Base-by-base conservation (phyloP, 2,329 filamentous ascomycete genomes). In the Fusarium brevicatenulatum region DNA sequence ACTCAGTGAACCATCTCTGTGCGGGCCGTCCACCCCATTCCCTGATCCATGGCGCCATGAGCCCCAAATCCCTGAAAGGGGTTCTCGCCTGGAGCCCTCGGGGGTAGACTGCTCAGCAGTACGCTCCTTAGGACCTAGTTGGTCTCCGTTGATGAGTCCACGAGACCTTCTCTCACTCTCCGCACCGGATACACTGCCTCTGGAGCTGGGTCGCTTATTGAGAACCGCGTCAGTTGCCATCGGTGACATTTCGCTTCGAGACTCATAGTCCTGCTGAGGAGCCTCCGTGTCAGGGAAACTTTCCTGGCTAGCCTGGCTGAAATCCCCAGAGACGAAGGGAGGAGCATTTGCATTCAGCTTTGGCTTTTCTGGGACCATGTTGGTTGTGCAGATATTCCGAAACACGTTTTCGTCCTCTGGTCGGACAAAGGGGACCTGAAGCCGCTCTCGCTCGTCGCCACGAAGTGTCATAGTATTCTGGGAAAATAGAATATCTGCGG, bases 401-500 rank as follows among this genome's bases (percentile, higher is more conserved):
- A 97, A 98, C 2, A 90, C 83, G 7, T 85, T 86, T 63, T 97
- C 94, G 76, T 97, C 92, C 81, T 98, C 96, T 1, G 96, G 96
- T 34, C 96, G 91, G 44, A 97, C 95, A 74, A 99, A 92, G 5
- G 96, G 96, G 39, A 99, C 92, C 21, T 93, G 95, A 18, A 98
- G 86, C 78, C 95, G 96, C 80, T 93, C 94, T 50, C 92, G 89
- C 66, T 97, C 94, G 78, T 94, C 93, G 75, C 97, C 94, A 75
- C 95, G 95, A 34, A 98, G 86, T 1, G 93, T 92, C 85, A 99
- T 90, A 72, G 92, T 92, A 78, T 97, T 97, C 73, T 95, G 93
- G 0, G 96, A 98, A 77, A 99, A 94, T 28, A 98, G 84, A 16
- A 99, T 88, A 80, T 98, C 96, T 30, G 94, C 95, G 73, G 93